Percentiles rank a stretch among this genome's conserved stretches.
phyloP scores from a whole-genome alignment of 2,329 filamentous ascomycete species.

The Xylaria sp. region DNA sequence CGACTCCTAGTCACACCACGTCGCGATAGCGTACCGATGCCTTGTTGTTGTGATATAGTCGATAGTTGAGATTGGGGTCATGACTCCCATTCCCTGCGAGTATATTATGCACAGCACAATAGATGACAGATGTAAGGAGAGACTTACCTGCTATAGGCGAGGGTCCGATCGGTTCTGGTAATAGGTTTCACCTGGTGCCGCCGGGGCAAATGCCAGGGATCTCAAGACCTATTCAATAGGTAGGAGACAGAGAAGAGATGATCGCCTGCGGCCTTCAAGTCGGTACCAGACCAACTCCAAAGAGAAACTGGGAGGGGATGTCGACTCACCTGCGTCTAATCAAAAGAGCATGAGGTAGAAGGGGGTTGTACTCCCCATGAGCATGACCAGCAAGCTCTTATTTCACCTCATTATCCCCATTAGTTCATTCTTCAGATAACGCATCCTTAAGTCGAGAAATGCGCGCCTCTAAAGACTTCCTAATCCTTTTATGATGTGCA shows the following conservation, averaged over 20 bases:
- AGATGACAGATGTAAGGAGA: background rate
- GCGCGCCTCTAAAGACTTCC: background rate
- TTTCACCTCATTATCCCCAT: background rate
- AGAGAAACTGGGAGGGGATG: background rate
- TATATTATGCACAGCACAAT: background rate
- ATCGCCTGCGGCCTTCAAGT: background rate
- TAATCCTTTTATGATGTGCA: conserved; percentile 1
- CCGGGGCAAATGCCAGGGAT: background rate
- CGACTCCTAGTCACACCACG: conserved; percentile 1
- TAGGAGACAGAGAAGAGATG: background rate
- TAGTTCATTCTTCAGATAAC: background rate
- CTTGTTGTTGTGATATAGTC: background rate
- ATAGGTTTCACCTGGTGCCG: background rate
- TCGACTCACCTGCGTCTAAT: too few relatives aligned
- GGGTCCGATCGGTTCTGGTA: background rate
- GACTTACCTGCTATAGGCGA: background rate
- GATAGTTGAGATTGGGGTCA: background rate
- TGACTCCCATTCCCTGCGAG: background rate
- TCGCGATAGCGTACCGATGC: background rate
- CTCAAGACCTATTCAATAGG: background rate
- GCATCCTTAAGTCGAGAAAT: background rate
- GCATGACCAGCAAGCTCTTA: too few relatives aligned
- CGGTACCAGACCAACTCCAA: background rate
- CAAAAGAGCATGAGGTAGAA: too few relatives aligned
- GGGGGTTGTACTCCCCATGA: too few relatives aligned